Evolutionary conservation across 164 flowering plant species (phyloP).

Genomic region (Vitis rotundifolia): DNA sequence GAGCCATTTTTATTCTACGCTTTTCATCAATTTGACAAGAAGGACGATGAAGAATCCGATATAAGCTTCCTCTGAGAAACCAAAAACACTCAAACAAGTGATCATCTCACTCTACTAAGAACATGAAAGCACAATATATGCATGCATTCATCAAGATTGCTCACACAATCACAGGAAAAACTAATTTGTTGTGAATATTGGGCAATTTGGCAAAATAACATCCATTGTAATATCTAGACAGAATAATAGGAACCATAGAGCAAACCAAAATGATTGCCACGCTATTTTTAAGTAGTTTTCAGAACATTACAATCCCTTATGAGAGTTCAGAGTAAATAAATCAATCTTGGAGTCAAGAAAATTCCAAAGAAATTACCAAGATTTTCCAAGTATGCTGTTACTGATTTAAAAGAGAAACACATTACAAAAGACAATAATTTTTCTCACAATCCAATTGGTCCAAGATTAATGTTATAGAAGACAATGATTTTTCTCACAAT

Average conservation of each 20-base stretch:
- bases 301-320: too few relatives aligned
- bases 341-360: background rate
- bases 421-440: background rate
- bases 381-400: background rate
- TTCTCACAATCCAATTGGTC: background rate
- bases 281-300: too few relatives aligned
- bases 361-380: background rate
- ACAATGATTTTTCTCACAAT: too few relatives aligned
- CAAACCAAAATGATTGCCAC: too few relatives aligned
- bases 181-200: too few relatives aligned
- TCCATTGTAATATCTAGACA: too few relatives aligned
- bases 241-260: too few relatives aligned
- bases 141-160: too few relatives aligned
- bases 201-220: too few relatives aligned
- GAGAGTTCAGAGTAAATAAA: background rate
- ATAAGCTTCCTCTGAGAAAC: constrained; percentile 85
- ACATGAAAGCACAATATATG: background rate
- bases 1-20: constrained; percentile 95
- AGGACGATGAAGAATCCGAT: constrained; percentile 92
- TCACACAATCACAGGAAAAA: too few relatives aligned
- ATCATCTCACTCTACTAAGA: background rate
- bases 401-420: background rate
- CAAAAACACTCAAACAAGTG: constrained; percentile 8
- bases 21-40: constrained; percentile 87
- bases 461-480: too few relatives aligned